phyloP scores from a whole-genome alignment of 495 filamentous ascomycete genomes.

The Diplogelasinospora grovesii region DNA sequence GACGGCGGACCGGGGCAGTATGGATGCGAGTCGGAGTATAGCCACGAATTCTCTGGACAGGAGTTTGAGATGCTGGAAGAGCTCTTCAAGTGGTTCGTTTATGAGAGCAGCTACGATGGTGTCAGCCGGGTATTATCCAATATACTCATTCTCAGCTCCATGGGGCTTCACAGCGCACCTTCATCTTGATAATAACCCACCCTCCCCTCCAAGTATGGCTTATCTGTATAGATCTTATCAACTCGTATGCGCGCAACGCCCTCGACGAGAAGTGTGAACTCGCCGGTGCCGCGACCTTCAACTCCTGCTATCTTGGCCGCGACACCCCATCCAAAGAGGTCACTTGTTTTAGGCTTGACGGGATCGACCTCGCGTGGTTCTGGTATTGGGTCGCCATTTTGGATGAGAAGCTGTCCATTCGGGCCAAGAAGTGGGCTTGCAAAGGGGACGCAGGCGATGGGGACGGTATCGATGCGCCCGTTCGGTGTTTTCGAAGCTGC shows the following conservation, averaged over 20 bases:
- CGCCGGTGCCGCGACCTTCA: conserved; percentile 69
- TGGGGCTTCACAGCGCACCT: conserved; percentile 30
- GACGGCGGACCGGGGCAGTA: conserved; percentile 55
- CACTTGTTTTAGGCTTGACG: conserved; percentile 54
- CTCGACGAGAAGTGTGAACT: conserved; percentile 78
- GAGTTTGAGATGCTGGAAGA: conserved; percentile 74
- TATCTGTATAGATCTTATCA: conserved; percentile 66
- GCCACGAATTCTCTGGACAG: conserved; percentile 76
- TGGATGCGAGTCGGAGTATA: conserved; percentile 67
- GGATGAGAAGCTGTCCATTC: conserved; percentile 64
- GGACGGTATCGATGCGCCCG: conserved; percentile 54
- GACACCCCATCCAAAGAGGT: conserved; percentile 70
- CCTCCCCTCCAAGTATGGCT: conserved; percentile 78
- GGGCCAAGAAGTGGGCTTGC: conserved; percentile 60
- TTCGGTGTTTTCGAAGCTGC: conserved; percentile 57
- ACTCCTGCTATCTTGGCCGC: conserved; percentile 78
- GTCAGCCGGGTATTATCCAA: conserved; percentile 12
- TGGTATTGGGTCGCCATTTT: conserved; percentile 37
- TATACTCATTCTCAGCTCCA: too few species aligned
- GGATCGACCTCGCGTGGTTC: conserved; percentile 31
- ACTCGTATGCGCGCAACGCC: conserved; percentile 72
- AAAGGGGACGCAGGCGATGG: conserved; percentile 77
- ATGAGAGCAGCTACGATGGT: conserved; percentile 10
- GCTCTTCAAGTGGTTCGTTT: conserved; percentile 51
- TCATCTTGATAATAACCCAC: conserved; percentile 54